Evolutionary conservation across 208 protist genomes (phyloP), one percentile per base, ranked within the genome.

Genomic region (Leishmania major): DNA sequence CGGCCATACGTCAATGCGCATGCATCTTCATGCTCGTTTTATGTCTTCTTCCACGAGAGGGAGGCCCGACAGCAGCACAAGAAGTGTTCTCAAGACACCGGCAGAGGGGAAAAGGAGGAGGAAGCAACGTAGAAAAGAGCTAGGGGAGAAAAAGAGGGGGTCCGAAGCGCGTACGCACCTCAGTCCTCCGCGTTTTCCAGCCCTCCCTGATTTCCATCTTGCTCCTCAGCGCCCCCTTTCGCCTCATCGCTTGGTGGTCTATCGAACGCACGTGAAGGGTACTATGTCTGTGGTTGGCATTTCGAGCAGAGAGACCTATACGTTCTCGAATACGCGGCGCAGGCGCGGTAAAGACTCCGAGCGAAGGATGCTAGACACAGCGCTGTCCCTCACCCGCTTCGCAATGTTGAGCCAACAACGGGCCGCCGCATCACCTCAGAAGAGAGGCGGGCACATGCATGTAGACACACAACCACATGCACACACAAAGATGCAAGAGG

Each of bases 31-130:
- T 17, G 25, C 17, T 13, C 25, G 5, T 11, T 71, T 71, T 37
- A 15, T 74, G 7, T 35, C 15, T 35, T 93, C 90, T 93, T 45
- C 88, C 90, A 93, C 88, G 74, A 90, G 84, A 91, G 88, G 90
- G 90, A 93, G 90, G 90, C 90, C 88, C 90, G 59, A 91, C 88
- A 93, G 80, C 81, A 80, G 90, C 90, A 93, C 83, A 70, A 82
- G 66, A 62, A n/a, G 35, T 89, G 80, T 78, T 81, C 79, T 19
- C 40, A 43, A 71, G 75, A 70, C 43, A 49, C 53, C 37, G 35
- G 11, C 53, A 35, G 59, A 79, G 22, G 40, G 31, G 40, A 53
- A 35, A 6, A 37, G 45, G 37, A 10, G 53, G 45, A 15, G 28
- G 53, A 43, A 4, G 72, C 72, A 37, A 31, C 22, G 22, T 45